Percentiles rank a stretch among this genome's conserved stretches.
Evolutionary conservation across 2,329 filamentous ascomycete species (phyloP).

Genomic region (Aspergillus flavus): DNA sequence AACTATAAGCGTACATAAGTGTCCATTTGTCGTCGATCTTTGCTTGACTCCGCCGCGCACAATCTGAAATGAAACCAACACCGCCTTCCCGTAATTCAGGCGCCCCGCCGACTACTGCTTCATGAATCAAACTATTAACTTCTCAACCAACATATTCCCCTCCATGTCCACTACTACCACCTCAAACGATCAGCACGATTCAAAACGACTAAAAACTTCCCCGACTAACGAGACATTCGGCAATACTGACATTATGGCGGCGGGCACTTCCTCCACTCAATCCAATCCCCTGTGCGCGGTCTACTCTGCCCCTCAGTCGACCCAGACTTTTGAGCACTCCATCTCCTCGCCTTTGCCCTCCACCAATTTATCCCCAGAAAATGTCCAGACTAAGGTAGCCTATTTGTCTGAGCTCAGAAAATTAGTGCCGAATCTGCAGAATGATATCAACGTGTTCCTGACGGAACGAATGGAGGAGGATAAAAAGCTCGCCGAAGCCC

Average conservation of each 20-base stretch:
- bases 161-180: not conserved
- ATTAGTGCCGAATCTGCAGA: constrained; percentile 55
- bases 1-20: not conserved
- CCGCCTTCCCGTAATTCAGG: not conserved
- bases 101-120: not conserved
- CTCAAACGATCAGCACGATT: not conserved
- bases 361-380: constrained; percentile 19
- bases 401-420: constrained; percentile 57
- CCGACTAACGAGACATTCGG: not conserved
- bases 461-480: constrained; percentile 66
- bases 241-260: not conserved
- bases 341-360: constrained; percentile 28
- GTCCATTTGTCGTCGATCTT: constrained; percentile 5
- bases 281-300: constrained; percentile 26
- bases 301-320: constrained; percentile 32
- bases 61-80: constrained; percentile 4
- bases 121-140: not conserved
- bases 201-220: not conserved
- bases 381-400: constrained; percentile 50
- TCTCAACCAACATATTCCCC: not conserved
- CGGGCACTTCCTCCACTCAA: not conserved
- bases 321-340: constrained; percentile 36
- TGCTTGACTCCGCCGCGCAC: not conserved
- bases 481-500: constrained; percentile 45
- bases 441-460: constrained; percentile 60